Conservation (phyloP, 2,329 filamentous ascomycete species). For the Fusarium armeniacum region DNA sequence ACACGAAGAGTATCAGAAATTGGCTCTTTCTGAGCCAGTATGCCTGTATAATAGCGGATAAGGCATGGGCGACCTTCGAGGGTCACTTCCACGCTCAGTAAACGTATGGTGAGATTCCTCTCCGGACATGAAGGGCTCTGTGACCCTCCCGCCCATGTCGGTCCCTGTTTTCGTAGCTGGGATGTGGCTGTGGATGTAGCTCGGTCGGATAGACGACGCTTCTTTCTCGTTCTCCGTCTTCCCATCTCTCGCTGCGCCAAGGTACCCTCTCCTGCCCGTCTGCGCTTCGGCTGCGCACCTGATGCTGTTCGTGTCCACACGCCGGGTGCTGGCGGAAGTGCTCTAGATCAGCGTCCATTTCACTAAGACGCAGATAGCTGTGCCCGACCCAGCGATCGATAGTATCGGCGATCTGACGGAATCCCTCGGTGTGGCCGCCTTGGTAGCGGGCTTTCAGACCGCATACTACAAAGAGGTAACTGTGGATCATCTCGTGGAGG, state of each 20-base stretch:
- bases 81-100: constrained; percentile 43
- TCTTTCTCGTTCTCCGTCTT: constrained; percentile 29
- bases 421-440: constrained; percentile 73
- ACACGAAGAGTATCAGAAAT: constrained; percentile 17
- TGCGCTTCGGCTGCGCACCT: constrained; percentile 30
- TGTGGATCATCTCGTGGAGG: constrained; percentile 76
- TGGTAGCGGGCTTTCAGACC: constrained; percentile 68
- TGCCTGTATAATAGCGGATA: constrained; percentile 26
- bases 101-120: constrained; percentile 52
- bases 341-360: constrained; percentile 73
- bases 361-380: constrained; percentile 67
- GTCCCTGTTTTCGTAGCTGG: constrained; percentile 51
- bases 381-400: constrained; percentile 73
- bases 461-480: constrained; percentile 74
- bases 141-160: constrained; percentile 56
- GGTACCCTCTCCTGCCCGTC: constrained; percentile 37
- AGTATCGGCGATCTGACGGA: constrained; percentile 69
- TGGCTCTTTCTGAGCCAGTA: not conserved
- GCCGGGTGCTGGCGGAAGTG: constrained; percentile 59
- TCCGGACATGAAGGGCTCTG: constrained; percentile 45
- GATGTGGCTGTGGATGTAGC: constrained; percentile 36
- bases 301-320: constrained; percentile 46
- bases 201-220: constrained; percentile 37
- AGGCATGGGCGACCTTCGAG: constrained; percentile 25
- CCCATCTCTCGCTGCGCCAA: constrained; percentile 42